phyloP scores from a whole-genome alignment of 768 basidiomycete species.

The Auriscalpium vulgare region DNA sequence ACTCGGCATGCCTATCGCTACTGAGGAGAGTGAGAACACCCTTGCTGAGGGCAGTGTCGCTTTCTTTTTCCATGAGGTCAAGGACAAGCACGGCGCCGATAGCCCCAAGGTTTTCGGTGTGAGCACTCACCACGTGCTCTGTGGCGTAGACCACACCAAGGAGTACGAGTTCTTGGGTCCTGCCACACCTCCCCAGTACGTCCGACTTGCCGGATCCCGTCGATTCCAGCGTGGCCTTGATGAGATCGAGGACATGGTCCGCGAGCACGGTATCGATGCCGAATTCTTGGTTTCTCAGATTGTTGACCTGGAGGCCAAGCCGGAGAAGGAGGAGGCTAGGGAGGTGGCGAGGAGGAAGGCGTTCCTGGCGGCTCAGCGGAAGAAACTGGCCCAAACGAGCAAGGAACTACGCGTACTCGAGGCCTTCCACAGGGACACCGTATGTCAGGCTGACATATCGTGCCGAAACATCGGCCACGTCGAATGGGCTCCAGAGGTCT shows the following conservation, averaged over 20 bases:
- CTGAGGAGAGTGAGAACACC: neutral
- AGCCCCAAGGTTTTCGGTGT: slow-evolving; percentile 21
- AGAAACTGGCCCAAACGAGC: slow-evolving; percentile 16
- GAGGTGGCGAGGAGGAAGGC: neutral
- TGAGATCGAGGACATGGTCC: slow-evolving; percentile 19
- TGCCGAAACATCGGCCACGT: slow-evolving; percentile 21
- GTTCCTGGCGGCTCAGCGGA: slow-evolving; percentile 5
- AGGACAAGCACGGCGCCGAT: slow-evolving; percentile 18
- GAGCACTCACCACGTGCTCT: slow-evolving; percentile 24
- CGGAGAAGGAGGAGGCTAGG: slow-evolving; percentile 16
- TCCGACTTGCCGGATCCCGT: slow-evolving; percentile 7
- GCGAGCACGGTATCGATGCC: slow-evolving; percentile 6
- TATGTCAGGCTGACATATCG: slow-evolving; percentile 9
- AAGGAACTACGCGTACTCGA: slow-evolving; percentile 16
- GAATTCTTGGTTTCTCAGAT: slow-evolving; percentile 17
- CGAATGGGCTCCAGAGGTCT: slow-evolving; percentile 18
- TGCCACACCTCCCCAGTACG: slow-evolving; percentile 16
- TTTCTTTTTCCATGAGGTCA: slow-evolving; percentile 18
- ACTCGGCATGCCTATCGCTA: neutral
- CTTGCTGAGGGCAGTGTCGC: neutral
- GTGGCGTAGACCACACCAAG: slow-evolving; percentile 16
- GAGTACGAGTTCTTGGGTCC: slow-evolving; percentile 5
- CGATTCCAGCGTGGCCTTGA: slow-evolving; percentile 16
- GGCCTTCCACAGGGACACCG: slow-evolving; percentile 18
- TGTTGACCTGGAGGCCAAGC: slow-evolving; percentile 19